Base-by-base conservation (phyloP, 148 eudicot species). In the Spergularia marina region DNA sequence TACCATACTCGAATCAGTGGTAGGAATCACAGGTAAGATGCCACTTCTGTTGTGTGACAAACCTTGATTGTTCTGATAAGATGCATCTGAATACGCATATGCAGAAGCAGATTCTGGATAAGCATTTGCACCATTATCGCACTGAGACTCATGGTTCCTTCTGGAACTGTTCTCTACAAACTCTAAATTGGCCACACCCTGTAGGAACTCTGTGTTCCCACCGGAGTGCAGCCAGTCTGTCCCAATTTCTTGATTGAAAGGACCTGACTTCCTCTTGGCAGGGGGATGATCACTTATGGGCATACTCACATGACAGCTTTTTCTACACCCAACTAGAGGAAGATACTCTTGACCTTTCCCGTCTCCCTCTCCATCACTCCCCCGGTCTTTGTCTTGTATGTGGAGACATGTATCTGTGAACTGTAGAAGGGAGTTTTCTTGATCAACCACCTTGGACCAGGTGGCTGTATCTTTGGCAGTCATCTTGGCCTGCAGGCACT, bases 401-500 rank as follows among this genome's bases (percentile, higher is more conserved):
- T 3, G 71, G 49, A 71, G 64, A 54, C 80, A 36, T 51, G n/a
- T 67, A 34, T 73, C 21, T 16, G 81, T 66, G 39, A 72, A 70
- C 53, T 47, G 51, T 30, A 57, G n/a, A 58, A 81, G 66, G 39
- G 74, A 68, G 21, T 67, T 63, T 54, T 81, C 83, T 52, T 72
- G 77, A 21, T 72, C 67, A 13, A 81, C 60, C 6, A 81, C 75
- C 61, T 54, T 72, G 11, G 76, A 76, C 86, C 84, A 84, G 23
- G 74, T 84, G 34, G 82, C 74, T 3, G 67, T 84, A 44, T 84
- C 86, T 69, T 78, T 84, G 39, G 86, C 86, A 8, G 84, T 84
- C 84, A 84, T 84, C 80, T 84, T 84, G 39, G 72, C 82, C 69
- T 84, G 86, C 25, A 84, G 75, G 76, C 80, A 84, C 74, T 84